A percentile compares a stretch with the other conserved stretches of the same genome.
Evolutionary conservation across 306 rosid genomes (phyloP).

Genomic region (Luffa aegyptiaca): DNA sequence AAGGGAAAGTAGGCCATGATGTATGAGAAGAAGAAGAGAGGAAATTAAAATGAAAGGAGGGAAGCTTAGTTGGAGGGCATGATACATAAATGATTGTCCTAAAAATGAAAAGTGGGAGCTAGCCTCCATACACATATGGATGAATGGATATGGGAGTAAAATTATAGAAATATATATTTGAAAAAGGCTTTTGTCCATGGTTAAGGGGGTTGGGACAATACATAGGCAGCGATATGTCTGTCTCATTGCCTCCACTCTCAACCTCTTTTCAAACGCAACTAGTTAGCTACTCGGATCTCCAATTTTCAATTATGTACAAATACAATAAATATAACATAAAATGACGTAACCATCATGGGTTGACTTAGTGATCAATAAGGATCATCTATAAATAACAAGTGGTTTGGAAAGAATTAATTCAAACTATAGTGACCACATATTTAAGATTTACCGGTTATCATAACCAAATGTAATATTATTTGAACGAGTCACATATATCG

Average conservation of each 20-base stretch:
- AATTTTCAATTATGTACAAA: slow-evolving; percentile 10
- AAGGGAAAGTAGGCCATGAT: neutral
- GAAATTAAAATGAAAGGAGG: neutral
- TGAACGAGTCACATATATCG: too few species aligned
- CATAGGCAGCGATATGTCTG: neutral
- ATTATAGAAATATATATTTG: neutral
- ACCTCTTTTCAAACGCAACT: neutral
- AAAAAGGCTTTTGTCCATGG: neutral
- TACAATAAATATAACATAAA: neutral
- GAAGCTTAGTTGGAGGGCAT: slow-evolving; percentile 35
- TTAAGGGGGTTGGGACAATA: neutral
- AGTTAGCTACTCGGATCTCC: neutral
- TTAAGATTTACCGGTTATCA: too few species aligned
- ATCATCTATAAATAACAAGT: too few species aligned
- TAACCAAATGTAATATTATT: too few species aligned
- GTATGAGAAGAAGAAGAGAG: neutral
- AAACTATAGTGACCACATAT: neutral
- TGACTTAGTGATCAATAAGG: neutral
- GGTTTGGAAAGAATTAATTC: too few species aligned
- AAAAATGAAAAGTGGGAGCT: slow-evolving; percentile 4
- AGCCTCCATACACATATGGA: neutral
- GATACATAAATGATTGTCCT: slow-evolving; percentile 29
- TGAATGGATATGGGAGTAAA: neutral
- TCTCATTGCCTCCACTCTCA: neutral
- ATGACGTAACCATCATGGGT: neutral